A percentile compares a stretch with the other conserved stretches of the same genome.
Evolutionary conservation across 2,329 filamentous ascomycete species (phyloP).

Genomic region (Colletotrichum cereale): DNA sequence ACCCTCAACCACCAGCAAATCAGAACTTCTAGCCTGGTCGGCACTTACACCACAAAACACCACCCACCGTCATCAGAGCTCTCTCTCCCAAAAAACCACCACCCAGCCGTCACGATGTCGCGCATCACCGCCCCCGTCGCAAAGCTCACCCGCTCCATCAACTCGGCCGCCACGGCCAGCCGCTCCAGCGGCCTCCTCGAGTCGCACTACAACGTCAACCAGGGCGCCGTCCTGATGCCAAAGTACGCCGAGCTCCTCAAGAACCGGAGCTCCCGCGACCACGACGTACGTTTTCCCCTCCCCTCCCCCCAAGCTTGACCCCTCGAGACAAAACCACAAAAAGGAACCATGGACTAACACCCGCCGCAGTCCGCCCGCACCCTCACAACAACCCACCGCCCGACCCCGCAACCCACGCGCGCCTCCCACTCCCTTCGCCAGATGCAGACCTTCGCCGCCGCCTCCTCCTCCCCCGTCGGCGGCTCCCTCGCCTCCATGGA

Average conservation of each 20-base stretch:
- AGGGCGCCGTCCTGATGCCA: constrained; percentile 57
- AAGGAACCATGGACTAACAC: constrained; percentile 32
- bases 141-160: constrained; percentile 62
- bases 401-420: constrained; percentile 57
- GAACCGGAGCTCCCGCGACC: constrained; percentile 51
- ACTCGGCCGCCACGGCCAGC: constrained; percentile 55
- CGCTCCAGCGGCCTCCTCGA: constrained; percentile 49
- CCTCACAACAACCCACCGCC: constrained; percentile 62
- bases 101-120: constrained; percentile 54
- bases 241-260: constrained; percentile 62
- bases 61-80: constrained; percentile 24
- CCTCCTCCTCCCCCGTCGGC: constrained; percentile 54
- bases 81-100: background rate
- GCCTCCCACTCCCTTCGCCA: constrained; percentile 58
- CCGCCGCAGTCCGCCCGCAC: constrained; percentile 51
- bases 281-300: constrained; percentile 54
- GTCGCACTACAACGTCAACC: constrained; percentile 45
- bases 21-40: constrained; percentile 13
- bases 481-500: constrained; percentile 59
- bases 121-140: constrained; percentile 62
- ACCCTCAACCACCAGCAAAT: background rate
- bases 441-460: constrained; percentile 71
- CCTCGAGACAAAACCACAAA: background rate
- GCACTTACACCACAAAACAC: constrained; percentile 3
- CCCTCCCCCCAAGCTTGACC: background rate